Evolutionary conservation across 2,329 filamentous ascomycete species (phyloP).

Genomic region (Uncinocarpus reesii): DNA sequence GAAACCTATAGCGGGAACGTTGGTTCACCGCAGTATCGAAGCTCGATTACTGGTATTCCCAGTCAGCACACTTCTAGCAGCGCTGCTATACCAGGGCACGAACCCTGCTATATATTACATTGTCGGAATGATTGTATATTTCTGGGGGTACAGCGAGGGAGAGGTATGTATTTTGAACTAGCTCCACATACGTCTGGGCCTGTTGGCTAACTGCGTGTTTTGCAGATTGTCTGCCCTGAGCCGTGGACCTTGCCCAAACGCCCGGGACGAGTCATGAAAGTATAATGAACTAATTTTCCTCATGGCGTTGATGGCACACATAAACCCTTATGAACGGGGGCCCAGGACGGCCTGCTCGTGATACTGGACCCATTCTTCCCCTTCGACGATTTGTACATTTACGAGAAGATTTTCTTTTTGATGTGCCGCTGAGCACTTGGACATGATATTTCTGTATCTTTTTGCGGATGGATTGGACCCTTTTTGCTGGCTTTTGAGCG

Average conservation of each 20-base stretch:
- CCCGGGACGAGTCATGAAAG: constrained; percentile 12
- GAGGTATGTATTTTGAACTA: constrained; percentile 55
- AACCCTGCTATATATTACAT: constrained; percentile 89
- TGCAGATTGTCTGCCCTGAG: constrained; percentile 55
- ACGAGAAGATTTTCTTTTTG: constrained; percentile 2
- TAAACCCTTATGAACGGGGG: not conserved
- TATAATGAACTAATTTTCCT: constrained; percentile 8
- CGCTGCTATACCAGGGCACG: constrained; percentile 81
- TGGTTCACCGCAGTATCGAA: constrained; percentile 78
- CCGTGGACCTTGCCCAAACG: constrained; percentile 58
- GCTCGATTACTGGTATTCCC: constrained; percentile 74
- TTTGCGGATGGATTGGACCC: not conserved
- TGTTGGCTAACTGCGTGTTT: constrained; percentile 1
- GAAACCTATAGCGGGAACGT: constrained; percentile 61
- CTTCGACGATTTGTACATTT: constrained; percentile 4
- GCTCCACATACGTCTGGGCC: not conserved
- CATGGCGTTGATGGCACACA: constrained; percentile 3
- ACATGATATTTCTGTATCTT: not conserved
- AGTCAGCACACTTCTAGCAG: constrained; percentile 60
- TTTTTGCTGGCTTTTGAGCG: not conserved
- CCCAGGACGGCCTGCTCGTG: not conserved
- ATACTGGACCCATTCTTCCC: not conserved
- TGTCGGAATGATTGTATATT: constrained; percentile 75
- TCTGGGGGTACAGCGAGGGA: constrained; percentile 95
- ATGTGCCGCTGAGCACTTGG: not conserved